phyloP scores from a whole-genome alignment of 2,329 filamentous ascomycete species.

The Scortechinia acanthostroma region DNA sequence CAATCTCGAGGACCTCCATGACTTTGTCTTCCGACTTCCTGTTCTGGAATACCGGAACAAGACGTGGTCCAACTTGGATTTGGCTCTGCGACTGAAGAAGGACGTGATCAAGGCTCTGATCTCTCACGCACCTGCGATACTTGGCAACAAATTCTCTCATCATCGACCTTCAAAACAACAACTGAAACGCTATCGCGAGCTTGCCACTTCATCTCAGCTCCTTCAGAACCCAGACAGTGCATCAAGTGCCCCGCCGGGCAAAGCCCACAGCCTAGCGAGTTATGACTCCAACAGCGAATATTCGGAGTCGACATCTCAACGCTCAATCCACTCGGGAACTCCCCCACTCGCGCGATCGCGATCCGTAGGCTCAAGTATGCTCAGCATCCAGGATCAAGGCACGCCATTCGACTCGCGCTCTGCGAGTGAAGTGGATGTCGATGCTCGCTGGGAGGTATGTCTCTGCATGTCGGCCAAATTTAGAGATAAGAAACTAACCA shows the following conservation, averaged over 20 bases:
- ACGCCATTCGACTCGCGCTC: constrained; percentile 19
- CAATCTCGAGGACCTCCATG: constrained; percentile 92
- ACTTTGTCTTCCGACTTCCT: constrained; percentile 93
- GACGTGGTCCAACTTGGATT: constrained; percentile 95
- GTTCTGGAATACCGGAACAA: constrained; percentile 96
- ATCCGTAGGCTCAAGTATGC: constrained; percentile 2
- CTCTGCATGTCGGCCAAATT: background rate
- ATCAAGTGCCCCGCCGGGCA: constrained; percentile 9
- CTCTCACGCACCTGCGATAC: constrained; percentile 89
- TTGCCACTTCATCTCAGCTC: constrained; percentile 72
- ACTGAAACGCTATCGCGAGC: constrained; percentile 71
- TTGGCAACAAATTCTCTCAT: constrained; percentile 92
- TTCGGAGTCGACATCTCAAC: constrained; percentile 7
- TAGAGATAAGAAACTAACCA: constrained; percentile 8
- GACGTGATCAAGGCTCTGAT: constrained; percentile 90
- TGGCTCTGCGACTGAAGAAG: constrained; percentile 86
- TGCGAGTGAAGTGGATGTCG: constrained; percentile 21
- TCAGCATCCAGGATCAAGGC: constrained; percentile 9
- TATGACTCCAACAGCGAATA: constrained; percentile 8
- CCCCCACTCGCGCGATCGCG: constrained; percentile 5
- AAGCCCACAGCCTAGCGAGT: background rate
- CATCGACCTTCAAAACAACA: constrained; percentile 77
- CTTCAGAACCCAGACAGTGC: constrained; percentile 23
- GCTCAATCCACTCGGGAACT: constrained; percentile 4
- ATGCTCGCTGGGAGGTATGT: constrained; percentile 26